A percentile compares a stretch with the other conserved stretches of the same genome.
Evolutionary conservation across 2,329 filamentous ascomycete species (phyloP).

Genomic region (Botrytis cinerea): DNA sequence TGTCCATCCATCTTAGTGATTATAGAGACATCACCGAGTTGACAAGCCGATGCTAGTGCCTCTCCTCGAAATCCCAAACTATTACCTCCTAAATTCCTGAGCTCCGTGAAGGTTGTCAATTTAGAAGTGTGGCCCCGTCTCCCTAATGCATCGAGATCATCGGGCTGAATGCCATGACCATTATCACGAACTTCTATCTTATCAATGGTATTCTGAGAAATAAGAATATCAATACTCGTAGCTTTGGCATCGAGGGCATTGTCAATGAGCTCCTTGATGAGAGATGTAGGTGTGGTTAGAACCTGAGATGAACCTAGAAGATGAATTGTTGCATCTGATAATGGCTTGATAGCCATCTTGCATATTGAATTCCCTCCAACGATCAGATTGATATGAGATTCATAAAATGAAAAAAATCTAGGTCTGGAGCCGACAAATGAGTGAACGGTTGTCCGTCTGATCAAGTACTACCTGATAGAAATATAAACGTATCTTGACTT

Average conservation of each 20-base stretch:
- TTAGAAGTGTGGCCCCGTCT: slow-evolving; percentile 74
- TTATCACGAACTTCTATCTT: slow-evolving; percentile 72
- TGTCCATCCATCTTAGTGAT: slow-evolving; percentile 66
- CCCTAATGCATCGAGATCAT: slow-evolving; percentile 64
- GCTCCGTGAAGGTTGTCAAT: slow-evolving; percentile 62
- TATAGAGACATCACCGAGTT: slow-evolving; percentile 60
- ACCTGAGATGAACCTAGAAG: slow-evolving; percentile 62
- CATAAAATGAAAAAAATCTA: neutral
- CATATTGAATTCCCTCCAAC: neutral
- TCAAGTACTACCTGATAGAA: slow-evolving; percentile 16
- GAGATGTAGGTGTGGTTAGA: slow-evolving; percentile 58
- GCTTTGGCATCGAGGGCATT: slow-evolving; percentile 75
- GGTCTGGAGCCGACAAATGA: neutral
- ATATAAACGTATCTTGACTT: neutral
- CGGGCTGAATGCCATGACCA: slow-evolving; percentile 66
- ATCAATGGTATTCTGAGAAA: slow-evolving; percentile 67
- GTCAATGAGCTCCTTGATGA: slow-evolving; percentile 77
- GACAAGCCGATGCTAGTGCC: slow-evolving; percentile 66
- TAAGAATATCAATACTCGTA: slow-evolving; percentile 62
- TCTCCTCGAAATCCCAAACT: slow-evolving; percentile 77
- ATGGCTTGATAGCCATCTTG: slow-evolving; percentile 47
- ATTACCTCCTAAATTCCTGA: slow-evolving; percentile 55
- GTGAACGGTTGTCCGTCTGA: neutral
- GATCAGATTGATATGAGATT: neutral
- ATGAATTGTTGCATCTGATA: slow-evolving; percentile 53